Conservation (phyloP, 805 yeast species). For the Candida sonorensis region DNA sequence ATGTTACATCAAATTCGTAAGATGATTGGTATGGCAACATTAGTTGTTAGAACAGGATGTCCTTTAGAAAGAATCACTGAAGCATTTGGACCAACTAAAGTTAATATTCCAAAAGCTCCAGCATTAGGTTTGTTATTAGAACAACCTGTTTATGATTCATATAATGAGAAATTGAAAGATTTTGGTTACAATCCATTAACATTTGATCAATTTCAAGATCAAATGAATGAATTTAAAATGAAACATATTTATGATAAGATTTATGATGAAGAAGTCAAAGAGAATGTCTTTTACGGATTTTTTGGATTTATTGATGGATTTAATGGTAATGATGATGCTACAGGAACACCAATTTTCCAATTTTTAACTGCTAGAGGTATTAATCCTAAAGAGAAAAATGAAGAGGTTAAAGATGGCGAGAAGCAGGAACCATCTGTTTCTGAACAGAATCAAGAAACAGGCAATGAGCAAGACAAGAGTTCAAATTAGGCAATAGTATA, state of each 20-base stretch:
- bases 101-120: constrained; percentile 96
- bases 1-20: constrained; percentile 98
- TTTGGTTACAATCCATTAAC: constrained; percentile 74
- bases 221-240: constrained; percentile 83
- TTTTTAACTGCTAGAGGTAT: constrained; percentile 46
- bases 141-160: constrained; percentile 85
- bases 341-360: constrained; percentile 54
- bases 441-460: neutral
- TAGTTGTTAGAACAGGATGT: constrained; percentile 80
- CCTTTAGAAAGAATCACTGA: constrained; percentile 70
- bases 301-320: constrained; percentile 86
- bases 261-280: constrained; percentile 82
- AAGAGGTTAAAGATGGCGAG: neutral
- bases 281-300: constrained; percentile 84
- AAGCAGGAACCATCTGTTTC: neutral
- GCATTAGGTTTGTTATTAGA: constrained; percentile 88
- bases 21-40: constrained; percentile 93
- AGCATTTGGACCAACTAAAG: constrained; percentile 65
- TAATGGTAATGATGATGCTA: constrained; percentile 40
- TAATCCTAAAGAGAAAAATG: constrained; percentile 17
- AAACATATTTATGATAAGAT: constrained; percentile 87
- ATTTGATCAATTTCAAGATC: constrained; percentile 55
- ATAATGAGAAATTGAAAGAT: constrained; percentile 61
- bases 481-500: too few relatives aligned
- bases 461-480: too few relatives aligned